phyloP scores from a whole-genome alignment of 2,329 filamentous ascomycete genomes.

The Pseudogymnoascus sp. region DNA sequence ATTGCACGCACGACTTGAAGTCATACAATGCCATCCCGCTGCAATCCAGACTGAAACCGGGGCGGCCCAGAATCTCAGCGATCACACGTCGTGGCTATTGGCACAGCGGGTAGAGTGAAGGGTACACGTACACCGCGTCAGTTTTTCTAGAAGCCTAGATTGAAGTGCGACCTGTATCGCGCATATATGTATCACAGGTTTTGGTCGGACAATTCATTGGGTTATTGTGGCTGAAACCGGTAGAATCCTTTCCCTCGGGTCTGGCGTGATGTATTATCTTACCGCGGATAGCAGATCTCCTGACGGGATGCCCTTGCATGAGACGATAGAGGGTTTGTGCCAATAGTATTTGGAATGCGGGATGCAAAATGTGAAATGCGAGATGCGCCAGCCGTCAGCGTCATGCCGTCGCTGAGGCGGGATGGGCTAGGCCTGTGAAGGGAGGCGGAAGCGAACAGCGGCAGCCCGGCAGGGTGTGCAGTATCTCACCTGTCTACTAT shows the following conservation, averaged over 20 bases:
- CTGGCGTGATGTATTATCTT: not conserved
- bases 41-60: not conserved
- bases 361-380: conserved; percentile 1
- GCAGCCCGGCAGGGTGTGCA: not conserved
- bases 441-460: not conserved
- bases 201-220: conserved; percentile 1
- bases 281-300: not conserved
- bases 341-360: not conserved
- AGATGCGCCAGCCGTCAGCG: not conserved
- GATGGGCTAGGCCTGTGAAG: not conserved
- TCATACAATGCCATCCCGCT: not conserved
- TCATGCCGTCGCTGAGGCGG: not conserved
- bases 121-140: not conserved
- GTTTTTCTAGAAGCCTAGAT: conserved; percentile 5
- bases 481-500: not conserved
- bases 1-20: not conserved
- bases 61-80: not conserved
- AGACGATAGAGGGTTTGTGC: not conserved
- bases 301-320: conserved; percentile 1
- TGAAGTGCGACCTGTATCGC: not conserved
- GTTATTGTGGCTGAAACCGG: not conserved
- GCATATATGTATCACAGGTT: not conserved
- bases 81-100: not conserved
- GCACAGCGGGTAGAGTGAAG: not conserved
- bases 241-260: not conserved